Evolutionary conservation across 2,329 filamentous ascomycete species (phyloP).

Genomic region (Lachnellula suecica): DNA sequence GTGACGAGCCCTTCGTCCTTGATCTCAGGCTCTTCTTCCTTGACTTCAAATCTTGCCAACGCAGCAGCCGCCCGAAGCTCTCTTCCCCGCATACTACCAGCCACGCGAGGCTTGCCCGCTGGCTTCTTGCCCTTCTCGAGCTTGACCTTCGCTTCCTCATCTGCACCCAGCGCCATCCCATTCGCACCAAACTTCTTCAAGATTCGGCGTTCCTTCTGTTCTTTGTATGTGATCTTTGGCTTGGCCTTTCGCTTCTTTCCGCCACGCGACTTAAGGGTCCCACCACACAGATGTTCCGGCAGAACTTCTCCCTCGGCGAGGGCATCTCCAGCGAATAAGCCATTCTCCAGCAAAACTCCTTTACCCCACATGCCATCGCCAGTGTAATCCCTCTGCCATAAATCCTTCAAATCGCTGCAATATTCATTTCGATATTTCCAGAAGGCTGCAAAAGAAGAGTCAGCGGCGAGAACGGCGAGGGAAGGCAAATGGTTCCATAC

Average conservation of each 20-base stretch:
- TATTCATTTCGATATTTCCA: conserved; percentile 78
- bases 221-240: conserved; percentile 34
- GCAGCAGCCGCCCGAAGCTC: conserved; percentile 62
- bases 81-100: conserved; percentile 56
- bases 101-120: conserved; percentile 57
- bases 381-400: conserved; percentile 71
- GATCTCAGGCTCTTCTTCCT: conserved; percentile 40
- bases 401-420: conserved; percentile 64
- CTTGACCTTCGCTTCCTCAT: conserved; percentile 54
- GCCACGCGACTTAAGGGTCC: conserved; percentile 65
- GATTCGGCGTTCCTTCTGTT: conserved; percentile 51
- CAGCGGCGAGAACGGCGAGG: background rate
- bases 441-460: conserved; percentile 53
- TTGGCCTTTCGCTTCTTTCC: conserved; percentile 53
- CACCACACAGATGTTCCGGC: conserved; percentile 76
- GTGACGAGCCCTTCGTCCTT: conserved; percentile 38
- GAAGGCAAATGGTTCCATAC: background rate
- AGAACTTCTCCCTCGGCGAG: conserved; percentile 54
- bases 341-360: conserved; percentile 62
- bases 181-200: conserved; percentile 57
- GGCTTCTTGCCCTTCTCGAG: conserved; percentile 49
- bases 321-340: conserved; percentile 55
- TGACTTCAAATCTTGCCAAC: conserved; percentile 52
- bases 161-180: conserved; percentile 38
- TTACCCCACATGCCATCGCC: conserved; percentile 84